These are phyloP conservation scores for Ampelomyces quisqualis DNA, from an alignment of 2,329 filamentous ascomycete species.

Conservation along the genomic window DNA sequence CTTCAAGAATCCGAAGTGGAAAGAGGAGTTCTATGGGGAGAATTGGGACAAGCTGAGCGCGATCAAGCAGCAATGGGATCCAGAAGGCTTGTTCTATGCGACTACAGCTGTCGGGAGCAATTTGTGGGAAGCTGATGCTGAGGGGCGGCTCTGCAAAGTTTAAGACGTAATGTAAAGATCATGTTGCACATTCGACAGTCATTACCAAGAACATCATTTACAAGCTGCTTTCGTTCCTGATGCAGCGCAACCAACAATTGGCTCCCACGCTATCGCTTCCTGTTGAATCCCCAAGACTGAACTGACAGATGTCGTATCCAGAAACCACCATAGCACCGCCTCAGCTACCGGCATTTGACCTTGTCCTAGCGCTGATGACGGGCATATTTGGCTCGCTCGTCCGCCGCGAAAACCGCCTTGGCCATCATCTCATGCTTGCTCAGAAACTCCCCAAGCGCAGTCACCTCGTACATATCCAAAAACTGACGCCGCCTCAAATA, in stretches of 20 bases:
- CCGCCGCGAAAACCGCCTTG: too few relatives aligned
- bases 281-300: too few relatives aligned
- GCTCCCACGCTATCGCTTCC: too few relatives aligned
- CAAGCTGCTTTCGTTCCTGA: neutral
- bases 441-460: neutral
- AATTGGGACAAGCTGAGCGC: conserved; percentile 19
- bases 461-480: neutral
- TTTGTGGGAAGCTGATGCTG: conserved; percentile 11
- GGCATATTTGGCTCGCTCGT: too few relatives aligned
- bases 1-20: conserved; percentile 26
- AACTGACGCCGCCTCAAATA: conserved; percentile 3
- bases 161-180: neutral
- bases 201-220: neutral
- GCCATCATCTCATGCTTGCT: neutral
- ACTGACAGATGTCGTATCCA: too few relatives aligned
- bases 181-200: too few relatives aligned
- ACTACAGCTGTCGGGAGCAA: conserved; percentile 26
- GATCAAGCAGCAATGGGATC: conserved; percentile 30
- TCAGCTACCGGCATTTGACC: too few relatives aligned
- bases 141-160: conserved; percentile 16
- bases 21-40: conserved; percentile 25
- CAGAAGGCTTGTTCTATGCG: conserved; percentile 20
- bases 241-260: too few relatives aligned
- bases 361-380: too few relatives aligned
- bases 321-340: too few relatives aligned